Percentiles rank a stretch among this genome's conserved stretches.
phyloP scores from a whole-genome alignment of 2,329 filamentous ascomycete genomes.

The Bipolaris oryzae region DNA sequence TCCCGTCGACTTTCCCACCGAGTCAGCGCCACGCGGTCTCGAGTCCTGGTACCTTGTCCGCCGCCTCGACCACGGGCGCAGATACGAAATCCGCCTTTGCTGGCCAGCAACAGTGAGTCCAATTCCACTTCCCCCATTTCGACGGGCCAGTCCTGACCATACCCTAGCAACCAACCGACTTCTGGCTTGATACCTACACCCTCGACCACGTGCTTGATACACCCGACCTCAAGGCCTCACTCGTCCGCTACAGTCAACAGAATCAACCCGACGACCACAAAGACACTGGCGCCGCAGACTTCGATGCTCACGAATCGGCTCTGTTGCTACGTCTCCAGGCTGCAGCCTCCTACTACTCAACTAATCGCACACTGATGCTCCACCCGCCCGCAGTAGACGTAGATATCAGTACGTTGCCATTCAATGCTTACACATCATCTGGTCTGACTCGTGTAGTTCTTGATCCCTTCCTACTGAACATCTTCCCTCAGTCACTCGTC shows the following conservation, averaged over 20 bases:
- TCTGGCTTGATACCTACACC: conserved; percentile 70
- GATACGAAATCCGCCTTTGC: conserved; percentile 91
- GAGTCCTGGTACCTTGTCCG: conserved; percentile 82
- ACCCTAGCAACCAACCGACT: conserved; percentile 82
- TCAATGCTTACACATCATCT: not conserved
- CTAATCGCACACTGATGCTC: conserved; percentile 75
- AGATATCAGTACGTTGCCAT: conserved; percentile 64
- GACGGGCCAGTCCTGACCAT: conserved; percentile 22
- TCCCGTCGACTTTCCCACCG: conserved; percentile 69
- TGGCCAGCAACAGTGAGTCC: conserved; percentile 85
- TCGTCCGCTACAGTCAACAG: conserved; percentile 66
- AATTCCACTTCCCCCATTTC: conserved; percentile 1
- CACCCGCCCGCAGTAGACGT: conserved; percentile 74
- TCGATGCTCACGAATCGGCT: conserved; percentile 53
- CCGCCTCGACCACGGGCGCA: conserved; percentile 69
- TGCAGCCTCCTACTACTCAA: conserved; percentile 83
- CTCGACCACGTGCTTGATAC: conserved; percentile 66
- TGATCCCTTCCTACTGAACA: conserved; percentile 81
- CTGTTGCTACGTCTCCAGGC: conserved; percentile 77
- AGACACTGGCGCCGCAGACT: conserved; percentile 1
- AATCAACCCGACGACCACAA: conserved; percentile 40
- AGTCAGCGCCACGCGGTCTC: conserved; percentile 59
- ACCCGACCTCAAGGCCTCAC: conserved; percentile 67
- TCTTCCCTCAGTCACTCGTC: conserved; percentile 77
- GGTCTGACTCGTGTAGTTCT: conserved; percentile 62